Base-by-base conservation (phyloP, 2,329 filamentous ascomycete species). In the Aspergillus sp. region DNA sequence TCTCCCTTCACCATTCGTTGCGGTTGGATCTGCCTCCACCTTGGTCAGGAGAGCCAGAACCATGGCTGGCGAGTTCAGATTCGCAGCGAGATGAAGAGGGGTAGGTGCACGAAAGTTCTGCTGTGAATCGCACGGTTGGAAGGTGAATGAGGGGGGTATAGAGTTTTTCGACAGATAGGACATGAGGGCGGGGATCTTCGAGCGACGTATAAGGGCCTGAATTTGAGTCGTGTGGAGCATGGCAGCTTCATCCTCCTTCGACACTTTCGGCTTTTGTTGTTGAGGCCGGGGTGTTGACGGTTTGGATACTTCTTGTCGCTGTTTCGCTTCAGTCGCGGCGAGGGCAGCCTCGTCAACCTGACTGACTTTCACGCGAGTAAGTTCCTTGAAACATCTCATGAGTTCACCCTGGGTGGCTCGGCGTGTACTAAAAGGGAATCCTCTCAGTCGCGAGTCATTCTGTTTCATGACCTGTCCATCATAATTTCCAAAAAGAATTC, bases 401-500 rank as follows among this genome's bases (percentile, higher is more conserved):
- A 99, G 84, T 71, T 99, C 94, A 45, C 88, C 89, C 65, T 97
- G 92, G 0, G 94, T 99, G 0, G 94, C 90, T 52, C 94, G 81
- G 11, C 91, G 83, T 8, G 94, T 99, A 69, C 82, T 96, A 70
- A 99, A 99, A 0, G 94, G 94, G 57, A 99, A 96, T 0, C 89
- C 87, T 51, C 94, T 82, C 63, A 96, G 80, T 33, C 94, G 81
- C 1, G 85, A 77, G 65, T 99, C 94, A 55, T 90, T 90, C 10
- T 85, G 82, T 52, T 80, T 84, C 49, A 99, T 73, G 1, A 96
- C 85, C 65, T 96, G 91, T 1, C 84, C 89, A 2, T 97, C 92
- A 64, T 97, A 95, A 0, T 90, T 89, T 0, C 92, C 91, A 63
- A 95, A 97, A 0, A 99, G 74, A 0, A 91, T 96, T 59, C 88